A percentile compares a stretch with the other conserved stretches of the same genome.
Evolutionary conservation across 306 rosid species (phyloP).

Genomic region (Lathyrus oleraceus): DNA sequence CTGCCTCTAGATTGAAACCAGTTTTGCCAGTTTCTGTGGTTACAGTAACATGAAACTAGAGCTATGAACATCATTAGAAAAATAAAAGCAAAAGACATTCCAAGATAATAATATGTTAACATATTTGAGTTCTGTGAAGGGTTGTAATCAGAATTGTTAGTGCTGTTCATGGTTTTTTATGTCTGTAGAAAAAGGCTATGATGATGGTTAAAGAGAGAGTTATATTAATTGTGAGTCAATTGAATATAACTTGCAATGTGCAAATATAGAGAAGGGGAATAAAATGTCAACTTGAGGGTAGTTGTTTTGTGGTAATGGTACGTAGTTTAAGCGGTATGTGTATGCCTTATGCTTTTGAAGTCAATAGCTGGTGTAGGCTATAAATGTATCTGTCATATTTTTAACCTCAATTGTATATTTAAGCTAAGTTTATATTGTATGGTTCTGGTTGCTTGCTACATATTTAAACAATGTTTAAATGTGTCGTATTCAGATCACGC

Average conservation of each 20-base stretch:
- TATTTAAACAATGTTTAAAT: neutral
- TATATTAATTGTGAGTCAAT: neutral
- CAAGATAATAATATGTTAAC: constrained; percentile 19
- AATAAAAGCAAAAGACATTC: constrained; percentile 30
- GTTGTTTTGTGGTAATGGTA: constrained; percentile 6
- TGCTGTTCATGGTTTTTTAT: constrained; percentile 24
- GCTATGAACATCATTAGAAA: constrained; percentile 7
- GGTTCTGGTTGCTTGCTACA: neutral
- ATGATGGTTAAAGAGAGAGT: neutral
- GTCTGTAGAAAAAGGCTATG: neutral
- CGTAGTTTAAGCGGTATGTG: neutral
- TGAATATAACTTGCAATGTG: neutral
- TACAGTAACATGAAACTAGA: constrained; percentile 25
- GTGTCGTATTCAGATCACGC: neutral
- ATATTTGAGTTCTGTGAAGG: neutral
- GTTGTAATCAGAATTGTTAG: constrained; percentile 14
- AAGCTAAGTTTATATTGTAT: neutral
- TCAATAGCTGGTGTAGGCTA: constrained; percentile 12
- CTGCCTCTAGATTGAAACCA: neutral
- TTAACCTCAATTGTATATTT: constrained; percentile 6
- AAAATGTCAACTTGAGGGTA: constrained; percentile 20
- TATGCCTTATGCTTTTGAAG: neutral
- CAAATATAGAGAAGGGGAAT: constrained; percentile 2
- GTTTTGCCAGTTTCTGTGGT: neutral
- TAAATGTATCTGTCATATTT: neutral